Evolutionary conservation across 345 rosid genomes (phyloP), one percentile per base, ranked within the genome.

Genomic region (Triadica sebifera): DNA sequence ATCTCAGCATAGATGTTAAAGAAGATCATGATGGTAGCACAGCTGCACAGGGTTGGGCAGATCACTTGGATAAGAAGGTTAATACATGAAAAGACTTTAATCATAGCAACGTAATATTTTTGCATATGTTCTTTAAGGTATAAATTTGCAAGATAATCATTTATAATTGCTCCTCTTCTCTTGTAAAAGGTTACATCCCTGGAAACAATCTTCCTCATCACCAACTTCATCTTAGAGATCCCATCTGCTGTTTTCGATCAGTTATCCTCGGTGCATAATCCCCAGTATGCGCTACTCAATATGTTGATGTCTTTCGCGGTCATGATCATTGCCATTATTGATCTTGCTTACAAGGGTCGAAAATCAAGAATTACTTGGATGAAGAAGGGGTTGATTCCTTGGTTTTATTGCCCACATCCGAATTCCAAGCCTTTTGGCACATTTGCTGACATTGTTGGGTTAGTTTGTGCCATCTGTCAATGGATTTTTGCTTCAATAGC

Each of bases 161-260:
- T 29, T 29, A 29, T 29, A 29, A 2, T 29, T 29, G 1, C 2
- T 29, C 34, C 7, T 19, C 46, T 9, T 10, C 8, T 41, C 20
- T 41, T 19, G 4, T 17, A 64, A 61, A 10, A 61, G 63, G 43
- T 12, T 59, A 50, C 24, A 2, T 52, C 38, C 53, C 34, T 39
- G 4, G 81, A 74, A 22, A 29, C 24, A 20, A 63, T 65, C 43
- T 45, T 74, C n/a, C 45, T 65, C 17, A 37, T 29, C 4, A 24
- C 34, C 50, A 79, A 69, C 67, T 19, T 79, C 56, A n/a, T 74
- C 49, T 39, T 70, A 5, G 72, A 69, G 56, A 61, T 69, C 46
- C 71, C 64, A 29, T 43, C 78, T 6, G 67, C 59, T 29, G 70
- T 60, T 37, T 55, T 78, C 17, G 74, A 69, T 41, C 70, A 74